Base-by-base conservation (phyloP, 225 moss, liverwort and hornwort genomes). In the Pseudisothecium myosuroides region DNA sequence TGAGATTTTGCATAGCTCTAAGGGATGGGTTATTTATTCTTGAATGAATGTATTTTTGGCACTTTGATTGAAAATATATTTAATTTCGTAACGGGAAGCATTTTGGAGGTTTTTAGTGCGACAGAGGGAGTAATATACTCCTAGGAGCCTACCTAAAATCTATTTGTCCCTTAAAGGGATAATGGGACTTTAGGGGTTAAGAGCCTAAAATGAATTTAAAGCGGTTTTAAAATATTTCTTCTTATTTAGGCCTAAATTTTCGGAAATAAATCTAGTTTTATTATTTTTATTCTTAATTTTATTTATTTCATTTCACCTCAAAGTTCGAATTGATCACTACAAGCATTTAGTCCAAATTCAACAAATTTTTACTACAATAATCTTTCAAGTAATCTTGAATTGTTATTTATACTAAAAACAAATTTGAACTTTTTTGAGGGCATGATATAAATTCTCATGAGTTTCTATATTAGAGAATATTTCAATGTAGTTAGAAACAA, bases 371-470 rank as follows among this genome's bases (percentile, higher is more conserved):
- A 7, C 14, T 24, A 41, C 26, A 41, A 43, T 41, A 43, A 72
- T 3, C 27, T 43, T 72, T 72, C 9, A 43, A 72, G 5, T 5
- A 43, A 72, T 43, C 15, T 20, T 9, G 2, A 43, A 27, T 72
- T 27, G 26, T 72, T 15, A 14, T 41, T 69, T 15, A 9, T 4
- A 71, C 41, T 15, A 39, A 14, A 5, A 43, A 26, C 3, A 72
- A 27, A 27, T 43, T 72, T 15, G 16, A 43, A 1, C 5, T 43
- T 27, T 43, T 8, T n/a, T n/a, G 12, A 22, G 2, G 7, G 10
- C 6, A 2, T 22, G 0, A n/a, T n/a, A 12, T n/a, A 10, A n/a
- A 22, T 22, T 68, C 22, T 69, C 0, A 2, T 23, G 24, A 24
- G 1, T 69, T 69, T 39, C 2, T 69, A 69, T 24, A 7, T 41